A percentile compares a stretch with the other conserved stretches of the same genome.
These are phyloP conservation scores for Pseudocercospora crystallina DNA, from an alignment of 2,329 filamentous ascomycete genomes.

Conservation along the genomic window DNA sequence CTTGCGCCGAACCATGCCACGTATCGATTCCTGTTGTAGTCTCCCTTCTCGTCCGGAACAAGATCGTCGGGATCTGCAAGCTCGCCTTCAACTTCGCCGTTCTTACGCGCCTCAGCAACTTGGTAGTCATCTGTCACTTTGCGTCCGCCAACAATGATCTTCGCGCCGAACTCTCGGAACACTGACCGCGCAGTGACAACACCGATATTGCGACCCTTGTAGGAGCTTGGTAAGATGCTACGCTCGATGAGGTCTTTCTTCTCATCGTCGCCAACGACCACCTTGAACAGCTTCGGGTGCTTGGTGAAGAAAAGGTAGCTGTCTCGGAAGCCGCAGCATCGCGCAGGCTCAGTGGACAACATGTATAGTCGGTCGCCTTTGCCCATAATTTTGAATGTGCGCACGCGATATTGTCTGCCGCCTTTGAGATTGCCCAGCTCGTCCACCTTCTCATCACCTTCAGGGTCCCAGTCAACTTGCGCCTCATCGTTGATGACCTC, in stretches of 20 bases:
- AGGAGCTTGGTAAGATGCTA: constrained; percentile 93
- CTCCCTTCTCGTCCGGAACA: constrained; percentile 70
- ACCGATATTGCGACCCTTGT: constrained; percentile 96
- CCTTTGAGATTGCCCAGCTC: constrained; percentile 79
- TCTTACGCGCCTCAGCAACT: constrained; percentile 69
- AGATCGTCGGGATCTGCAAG: constrained; percentile 86
- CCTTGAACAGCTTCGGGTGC: constrained; percentile 93
- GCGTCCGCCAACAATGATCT: constrained; percentile 88
- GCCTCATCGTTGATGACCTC: constrained; percentile 92
- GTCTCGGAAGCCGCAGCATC: constrained; percentile 95
- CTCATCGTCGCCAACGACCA: constrained; percentile 96
- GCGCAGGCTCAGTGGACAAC: constrained; percentile 94
- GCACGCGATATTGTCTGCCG: constrained; percentile 88
- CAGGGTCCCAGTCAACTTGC: constrained; percentile 78
- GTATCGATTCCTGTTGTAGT: constrained; percentile 99
- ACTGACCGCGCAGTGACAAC: constrained; percentile 95
- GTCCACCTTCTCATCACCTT: constrained; percentile 92
- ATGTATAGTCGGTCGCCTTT: constrained; percentile 89
- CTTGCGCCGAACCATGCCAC: constrained; percentile 98
- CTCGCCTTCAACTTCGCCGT: constrained; percentile 82
- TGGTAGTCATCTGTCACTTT: constrained; percentile 89
- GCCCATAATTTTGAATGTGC: constrained; percentile 87
- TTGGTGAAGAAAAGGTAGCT: constrained; percentile 99
- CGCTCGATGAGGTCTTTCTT: constrained; percentile 95
- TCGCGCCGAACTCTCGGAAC: constrained; percentile 92